A percentile compares a stretch with the other conserved stretches of the same genome.
phyloP scores from a whole-genome alignment of 2,329 filamentous ascomycete genomes.

The Stylonectria norvegica region DNA sequence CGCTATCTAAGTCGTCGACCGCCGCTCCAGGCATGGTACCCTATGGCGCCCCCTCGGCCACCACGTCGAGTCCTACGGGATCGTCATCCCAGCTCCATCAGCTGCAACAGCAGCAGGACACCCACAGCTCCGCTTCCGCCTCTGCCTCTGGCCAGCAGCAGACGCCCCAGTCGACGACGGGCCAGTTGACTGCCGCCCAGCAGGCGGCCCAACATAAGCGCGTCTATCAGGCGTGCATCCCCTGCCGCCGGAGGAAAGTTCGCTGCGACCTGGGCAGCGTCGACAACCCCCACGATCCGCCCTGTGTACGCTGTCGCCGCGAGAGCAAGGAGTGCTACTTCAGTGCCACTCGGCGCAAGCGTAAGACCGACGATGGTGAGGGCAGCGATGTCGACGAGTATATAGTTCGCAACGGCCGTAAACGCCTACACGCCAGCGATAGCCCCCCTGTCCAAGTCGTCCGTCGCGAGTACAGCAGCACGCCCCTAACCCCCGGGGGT shows the following conservation, averaged over 20 bases:
- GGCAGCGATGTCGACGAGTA: slow-evolving; percentile 60
- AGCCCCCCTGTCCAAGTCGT: slow-evolving; percentile 44
- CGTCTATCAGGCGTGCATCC: slow-evolving; percentile 62
- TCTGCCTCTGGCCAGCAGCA: slow-evolving; percentile 16
- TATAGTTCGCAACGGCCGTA: slow-evolving; percentile 69
- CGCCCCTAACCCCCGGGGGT: slow-evolving; percentile 62
- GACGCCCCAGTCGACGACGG: slow-evolving; percentile 16
- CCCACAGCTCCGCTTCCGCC: slow-evolving; percentile 21
- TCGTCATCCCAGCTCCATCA: not conserved
- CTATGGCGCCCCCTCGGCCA: slow-evolving; percentile 21
- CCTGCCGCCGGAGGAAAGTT: slow-evolving; percentile 59
- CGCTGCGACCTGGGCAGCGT: slow-evolving; percentile 68
- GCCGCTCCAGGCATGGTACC: slow-evolving; percentile 18
- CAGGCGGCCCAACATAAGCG: slow-evolving; percentile 50
- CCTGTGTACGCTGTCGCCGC: slow-evolving; percentile 87
- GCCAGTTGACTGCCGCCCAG: no score
- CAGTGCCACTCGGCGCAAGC: slow-evolving; percentile 88
- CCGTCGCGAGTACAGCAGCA: slow-evolving; percentile 46
- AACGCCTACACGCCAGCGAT: slow-evolving; percentile 54
- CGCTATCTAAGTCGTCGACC: no score
- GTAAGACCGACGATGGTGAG: slow-evolving; percentile 65
- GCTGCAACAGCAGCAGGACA: not conserved
- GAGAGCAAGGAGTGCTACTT: slow-evolving; percentile 98
- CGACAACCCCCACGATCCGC: slow-evolving; percentile 90
- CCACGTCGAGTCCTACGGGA: slow-evolving; percentile 22